Base-by-base conservation (phyloP, 768 basidiomycete genomes). In the Rhodotorula paludigena region DNA sequence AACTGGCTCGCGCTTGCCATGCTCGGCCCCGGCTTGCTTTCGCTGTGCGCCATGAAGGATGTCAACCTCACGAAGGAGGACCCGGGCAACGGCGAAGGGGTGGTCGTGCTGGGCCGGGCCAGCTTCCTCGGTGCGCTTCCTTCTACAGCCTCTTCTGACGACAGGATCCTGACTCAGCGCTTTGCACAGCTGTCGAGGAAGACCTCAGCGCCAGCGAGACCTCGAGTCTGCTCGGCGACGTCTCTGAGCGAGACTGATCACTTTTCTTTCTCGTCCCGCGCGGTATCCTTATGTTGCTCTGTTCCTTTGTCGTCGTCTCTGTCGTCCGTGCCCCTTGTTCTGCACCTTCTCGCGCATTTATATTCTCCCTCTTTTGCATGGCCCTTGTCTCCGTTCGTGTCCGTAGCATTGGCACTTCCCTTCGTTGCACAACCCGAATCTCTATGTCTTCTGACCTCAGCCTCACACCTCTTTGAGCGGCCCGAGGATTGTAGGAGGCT, bases 1-100 rank as follows among this genome's bases (percentile, higher is more conserved):
- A 69, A 69, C 35, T 33, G 64, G 47, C 48, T 75, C 14, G 63
- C 74, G 18, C 48, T 74, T 30, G 45, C 49, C 20, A 66, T 73
- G 51, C 66, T 74, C 38, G 12, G 70, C 1, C 69, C 69, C 4
- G 73, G 65, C 25, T 32, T 71, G 20, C 8, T 64, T 12, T n/a
- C 52, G 6, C 49, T 67, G 49, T 58, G 47, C 36, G 28, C 36
- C 39, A 71, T 71, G 69, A 56, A 54, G 54, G 53, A 71, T 16
- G 54, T 61, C 15, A 57, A 71, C 44, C 49, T 71, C 16, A 58
- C 58, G 36, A 57, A 48, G 39, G 69, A 71, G 42, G 69, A 71
- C 25, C 64, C 51, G 12, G 57, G 69, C 0, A 38, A 54, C 30
- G 65, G 65, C 2, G 69, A 71, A 47, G 69, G 69, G 1, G 69